phyloP scores from a whole-genome alignment of 2,329 filamentous ascomycete genomes.

The Diaporthe sp. region DNA sequence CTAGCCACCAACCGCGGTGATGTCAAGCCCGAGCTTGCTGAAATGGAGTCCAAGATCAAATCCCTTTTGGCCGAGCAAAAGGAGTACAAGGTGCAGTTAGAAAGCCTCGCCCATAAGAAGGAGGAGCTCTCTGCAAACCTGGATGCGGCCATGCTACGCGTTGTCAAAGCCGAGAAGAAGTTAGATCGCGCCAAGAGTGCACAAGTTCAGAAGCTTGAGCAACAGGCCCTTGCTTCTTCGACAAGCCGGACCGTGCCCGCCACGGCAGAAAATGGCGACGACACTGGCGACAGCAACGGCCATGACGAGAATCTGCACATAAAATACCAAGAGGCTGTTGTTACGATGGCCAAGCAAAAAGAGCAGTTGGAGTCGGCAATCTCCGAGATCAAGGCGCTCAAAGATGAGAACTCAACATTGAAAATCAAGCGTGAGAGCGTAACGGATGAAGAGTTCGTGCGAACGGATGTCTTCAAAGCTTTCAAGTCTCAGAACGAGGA shows the following conservation, averaged over 20 bases:
- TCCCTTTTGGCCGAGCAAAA: constrained; percentile 86
- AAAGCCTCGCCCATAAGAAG: constrained; percentile 82
- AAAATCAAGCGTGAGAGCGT: constrained; percentile 78
- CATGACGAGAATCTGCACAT: constrained; percentile 78
- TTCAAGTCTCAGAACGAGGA: constrained; percentile 93
- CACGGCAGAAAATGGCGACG: constrained; percentile 67
- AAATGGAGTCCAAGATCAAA: constrained; percentile 82
- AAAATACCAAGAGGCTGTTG: constrained; percentile 82
- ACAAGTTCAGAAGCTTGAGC: constrained; percentile 92
- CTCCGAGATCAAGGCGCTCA: constrained; percentile 79
- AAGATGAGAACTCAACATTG: constrained; percentile 84
- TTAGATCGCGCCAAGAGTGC: constrained; percentile 89
- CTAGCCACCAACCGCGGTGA: constrained; percentile 66
- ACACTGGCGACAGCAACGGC: constrained; percentile 66
- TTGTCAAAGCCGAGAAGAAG: constrained; percentile 96
- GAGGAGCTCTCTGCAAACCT: constrained; percentile 88
- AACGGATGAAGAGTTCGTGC: constrained; percentile 93
- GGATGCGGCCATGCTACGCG: constrained; percentile 89
- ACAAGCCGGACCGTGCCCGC: constrained; percentile 61
- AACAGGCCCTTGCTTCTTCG: constrained; percentile 83
- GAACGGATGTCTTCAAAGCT: constrained; percentile 93
- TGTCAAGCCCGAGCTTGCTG: constrained; percentile 76
- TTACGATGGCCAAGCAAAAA: constrained; percentile 85
- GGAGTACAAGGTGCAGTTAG: constrained; percentile 81
- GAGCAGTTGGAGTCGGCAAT: constrained; percentile 87